A percentile compares a stretch with the other conserved stretches of the same genome.
Conservation (phyloP, 805 yeast species). For the Saccharomycopsis selenospora region DNA sequence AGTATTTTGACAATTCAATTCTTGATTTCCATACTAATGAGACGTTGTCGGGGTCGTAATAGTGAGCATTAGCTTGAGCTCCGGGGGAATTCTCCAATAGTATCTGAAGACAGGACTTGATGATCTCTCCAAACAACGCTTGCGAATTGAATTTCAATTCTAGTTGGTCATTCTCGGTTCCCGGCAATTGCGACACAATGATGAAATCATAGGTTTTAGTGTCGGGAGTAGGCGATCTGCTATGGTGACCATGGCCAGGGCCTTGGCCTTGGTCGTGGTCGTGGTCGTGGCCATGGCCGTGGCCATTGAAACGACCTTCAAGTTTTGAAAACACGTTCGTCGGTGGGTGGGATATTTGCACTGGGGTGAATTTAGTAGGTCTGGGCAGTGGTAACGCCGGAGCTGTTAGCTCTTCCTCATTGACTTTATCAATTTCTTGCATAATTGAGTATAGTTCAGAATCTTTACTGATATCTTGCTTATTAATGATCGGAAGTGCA, state of each 20-base stretch:
- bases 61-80: too few relatives aligned
- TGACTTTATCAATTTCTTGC: neutral
- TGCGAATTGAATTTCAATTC: neutral
- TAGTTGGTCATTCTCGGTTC: constrained; percentile 4
- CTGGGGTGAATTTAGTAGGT: too few relatives aligned
- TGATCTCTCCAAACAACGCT: neutral
- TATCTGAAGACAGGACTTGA: neutral
- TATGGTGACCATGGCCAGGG: too few relatives aligned
- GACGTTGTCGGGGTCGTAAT: constrained; percentile 20
- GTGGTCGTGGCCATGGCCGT: too few relatives aligned
- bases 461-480: neutral
- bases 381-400: too few relatives aligned
- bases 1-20: constrained; percentile 22
- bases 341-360: too few relatives aligned
- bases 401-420: too few relatives aligned
- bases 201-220: constrained; percentile 11
- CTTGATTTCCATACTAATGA: constrained; percentile 23
- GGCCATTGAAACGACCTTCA: too few relatives aligned
- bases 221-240: too few relatives aligned
- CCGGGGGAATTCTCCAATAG: too few relatives aligned
- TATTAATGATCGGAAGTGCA: neutral
- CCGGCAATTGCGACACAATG: constrained; percentile 16
- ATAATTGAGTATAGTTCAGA: neutral
- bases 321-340: too few relatives aligned
- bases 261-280: too few relatives aligned